A percentile compares a stretch with the other conserved stretches of the same genome.
Evolutionary conservation across 1,284 basidiomycete species (phyloP).

Genomic region (Cystobasidiaceae sp.): DNA sequence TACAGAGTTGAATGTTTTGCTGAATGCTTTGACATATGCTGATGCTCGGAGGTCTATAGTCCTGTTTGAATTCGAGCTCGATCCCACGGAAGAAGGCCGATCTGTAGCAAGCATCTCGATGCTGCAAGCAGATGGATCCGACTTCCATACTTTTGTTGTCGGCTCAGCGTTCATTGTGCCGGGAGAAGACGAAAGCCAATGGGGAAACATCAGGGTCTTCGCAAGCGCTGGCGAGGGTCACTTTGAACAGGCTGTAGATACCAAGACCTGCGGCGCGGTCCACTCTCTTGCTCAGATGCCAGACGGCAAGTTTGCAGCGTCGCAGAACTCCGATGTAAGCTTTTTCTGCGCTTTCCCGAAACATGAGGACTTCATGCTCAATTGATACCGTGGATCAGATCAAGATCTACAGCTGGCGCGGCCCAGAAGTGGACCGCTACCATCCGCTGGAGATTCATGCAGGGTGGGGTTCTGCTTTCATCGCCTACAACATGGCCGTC

Average conservation of each 20-base stretch:
- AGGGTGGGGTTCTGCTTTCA: slow-evolving; percentile 41
- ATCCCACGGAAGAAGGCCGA: slow-evolving; percentile 24
- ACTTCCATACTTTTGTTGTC: slow-evolving; percentile 31
- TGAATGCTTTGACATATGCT: background rate
- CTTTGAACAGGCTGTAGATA: slow-evolving; percentile 11
- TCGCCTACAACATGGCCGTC: slow-evolving; percentile 53
- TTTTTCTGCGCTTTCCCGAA: no score
- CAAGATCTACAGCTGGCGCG: slow-evolving; percentile 23
- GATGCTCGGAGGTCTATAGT: background rate
- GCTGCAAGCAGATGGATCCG: background rate
- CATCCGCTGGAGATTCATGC: slow-evolving; percentile 25
- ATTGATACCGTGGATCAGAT: slow-evolving; percentile 24
- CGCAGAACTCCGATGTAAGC: slow-evolving; percentile 36
- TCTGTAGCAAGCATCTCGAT: slow-evolving; percentile 5
- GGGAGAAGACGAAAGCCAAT: slow-evolving; percentile 22
- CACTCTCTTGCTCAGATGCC: slow-evolving; percentile 34
- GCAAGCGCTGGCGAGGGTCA: background rate
- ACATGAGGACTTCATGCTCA: no score
- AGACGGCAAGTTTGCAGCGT: slow-evolving; percentile 33
- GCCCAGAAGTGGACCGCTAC: no score
- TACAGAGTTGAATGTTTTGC: background rate
- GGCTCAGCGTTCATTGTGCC: slow-evolving; percentile 36
- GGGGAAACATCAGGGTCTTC: slow-evolving; percentile 33
- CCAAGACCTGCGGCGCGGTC: slow-evolving; percentile 34
- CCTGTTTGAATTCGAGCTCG: slow-evolving; percentile 16